These are phyloP conservation scores for Rhizopogon vulgaris DNA, from an alignment of 768 basidiomycete species.

Conservation along the genomic window DNA sequence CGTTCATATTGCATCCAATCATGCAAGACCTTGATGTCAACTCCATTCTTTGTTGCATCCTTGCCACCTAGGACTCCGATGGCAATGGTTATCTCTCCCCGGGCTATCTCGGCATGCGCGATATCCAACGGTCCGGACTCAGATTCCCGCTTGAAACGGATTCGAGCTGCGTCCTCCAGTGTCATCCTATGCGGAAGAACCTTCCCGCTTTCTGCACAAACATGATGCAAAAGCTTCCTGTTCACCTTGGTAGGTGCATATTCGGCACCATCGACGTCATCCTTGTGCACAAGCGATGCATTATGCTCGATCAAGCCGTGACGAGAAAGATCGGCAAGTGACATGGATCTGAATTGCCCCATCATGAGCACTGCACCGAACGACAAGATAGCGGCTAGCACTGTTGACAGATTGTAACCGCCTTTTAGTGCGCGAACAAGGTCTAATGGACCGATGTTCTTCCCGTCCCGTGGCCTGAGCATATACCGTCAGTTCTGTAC, in stretches of 20 bases:
- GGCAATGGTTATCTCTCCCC: conserved; percentile 64
- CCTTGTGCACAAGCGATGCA: conserved; percentile 51
- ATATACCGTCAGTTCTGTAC: neutral
- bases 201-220: conserved; percentile 28
- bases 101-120: conserved; percentile 53
- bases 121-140: conserved; percentile 34
- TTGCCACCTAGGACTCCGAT: conserved; percentile 40
- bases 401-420: conserved; percentile 45
- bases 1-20: conserved; percentile 48
- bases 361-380: conserved; percentile 42
- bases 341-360: conserved; percentile 25
- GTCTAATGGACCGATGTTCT: conserved; percentile 36
- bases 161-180: conserved; percentile 36
- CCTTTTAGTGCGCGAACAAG: conserved; percentile 38
- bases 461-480: conserved; percentile 45
- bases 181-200: conserved; percentile 24
- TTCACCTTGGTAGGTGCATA: conserved; percentile 41
- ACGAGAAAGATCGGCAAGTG: conserved; percentile 37
- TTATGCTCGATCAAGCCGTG: conserved; percentile 54
- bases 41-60: conserved; percentile 32
- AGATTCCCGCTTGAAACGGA: conserved; percentile 47
- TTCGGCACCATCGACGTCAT: conserved; percentile 34
- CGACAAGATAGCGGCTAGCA: conserved; percentile 43
- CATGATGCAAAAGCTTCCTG: conserved; percentile 29
- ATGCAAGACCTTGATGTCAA: conserved; percentile 40